Percentiles rank a stretch among this genome's conserved stretches.
These are phyloP conservation scores for Globisporangium viniferum DNA, from an alignment of 352 stramenopile species.

Conservation along the genomic window DNA sequence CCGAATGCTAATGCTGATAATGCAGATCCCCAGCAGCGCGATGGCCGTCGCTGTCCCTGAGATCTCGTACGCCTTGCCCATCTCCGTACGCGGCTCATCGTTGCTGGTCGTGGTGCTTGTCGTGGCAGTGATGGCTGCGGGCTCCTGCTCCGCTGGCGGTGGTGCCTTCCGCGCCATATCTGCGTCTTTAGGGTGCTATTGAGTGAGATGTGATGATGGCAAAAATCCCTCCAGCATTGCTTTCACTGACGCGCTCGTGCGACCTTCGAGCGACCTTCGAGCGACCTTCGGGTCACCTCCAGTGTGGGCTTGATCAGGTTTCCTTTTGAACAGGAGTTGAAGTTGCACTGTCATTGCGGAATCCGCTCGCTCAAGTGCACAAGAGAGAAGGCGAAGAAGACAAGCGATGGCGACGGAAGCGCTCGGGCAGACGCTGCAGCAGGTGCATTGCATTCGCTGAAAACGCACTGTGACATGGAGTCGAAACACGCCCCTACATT, in stretches of 20 bases:
- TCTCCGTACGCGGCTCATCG: neutral
- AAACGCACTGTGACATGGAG: neutral
- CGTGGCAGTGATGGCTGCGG: neutral
- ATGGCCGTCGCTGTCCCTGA: constrained; percentile 27
- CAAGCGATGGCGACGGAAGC: constrained; percentile 16
- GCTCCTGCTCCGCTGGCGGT: neutral
- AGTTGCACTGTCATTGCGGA: constrained; percentile 24
- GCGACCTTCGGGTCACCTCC: constrained; percentile 41
- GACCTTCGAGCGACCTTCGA: constrained; percentile 23
- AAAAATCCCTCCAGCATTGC: neutral
- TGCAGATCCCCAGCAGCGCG: constrained; percentile 81
- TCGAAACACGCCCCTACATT: neutral
- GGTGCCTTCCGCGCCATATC: neutral
- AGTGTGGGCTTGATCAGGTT: constrained; percentile 1
- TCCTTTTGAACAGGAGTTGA: constrained; percentile 12
- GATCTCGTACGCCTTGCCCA: constrained; percentile 10
- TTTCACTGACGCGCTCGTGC: neutral
- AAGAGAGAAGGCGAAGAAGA: constrained; percentile 4
- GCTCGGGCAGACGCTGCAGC: constrained; percentile 27
- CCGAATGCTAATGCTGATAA: constrained; percentile 87
- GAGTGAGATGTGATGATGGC: neutral
- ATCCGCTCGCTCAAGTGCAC: constrained; percentile 24
- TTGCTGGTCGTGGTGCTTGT: neutral
- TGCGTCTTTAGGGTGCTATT: neutral
- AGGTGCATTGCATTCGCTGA: constrained; percentile 6